Evolutionary conservation across 805 yeast genomes (phyloP).

Genomic region (Jamesozyma rosinii): DNA sequence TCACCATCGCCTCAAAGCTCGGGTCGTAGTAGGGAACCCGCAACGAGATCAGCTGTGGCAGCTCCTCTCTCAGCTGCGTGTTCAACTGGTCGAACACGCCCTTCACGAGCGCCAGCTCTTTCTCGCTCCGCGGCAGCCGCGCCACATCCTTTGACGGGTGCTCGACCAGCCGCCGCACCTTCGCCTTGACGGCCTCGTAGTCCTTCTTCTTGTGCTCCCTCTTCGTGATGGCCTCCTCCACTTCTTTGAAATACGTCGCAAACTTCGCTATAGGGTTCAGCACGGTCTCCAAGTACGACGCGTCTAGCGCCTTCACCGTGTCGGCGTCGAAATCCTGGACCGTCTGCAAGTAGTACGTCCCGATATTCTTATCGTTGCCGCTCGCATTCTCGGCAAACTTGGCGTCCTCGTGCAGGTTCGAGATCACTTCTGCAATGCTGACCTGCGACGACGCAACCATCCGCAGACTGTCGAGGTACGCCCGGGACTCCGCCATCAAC

Average conservation of each 20-base stretch:
- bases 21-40: conserved; percentile 79
- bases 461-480: conserved; percentile 66
- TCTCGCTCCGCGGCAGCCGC: conserved; percentile 66
- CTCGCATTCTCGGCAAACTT: conserved; percentile 45
- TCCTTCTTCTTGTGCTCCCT: conserved; percentile 69
- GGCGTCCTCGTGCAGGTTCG: conserved; percentile 67
- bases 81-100: conserved; percentile 66
- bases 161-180: conserved; percentile 67
- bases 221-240: conserved; percentile 72
- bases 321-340: conserved; percentile 70
- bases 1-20: conserved; percentile 69
- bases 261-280: conserved; percentile 68
- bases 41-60: conserved; percentile 66
- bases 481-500: conserved; percentile 65
- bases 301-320: conserved; percentile 71
- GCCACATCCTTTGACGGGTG: conserved; percentile 77
- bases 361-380: conserved; percentile 49
- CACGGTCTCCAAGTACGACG: conserved; percentile 77
- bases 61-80: conserved; percentile 58
- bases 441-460: conserved; percentile 78
- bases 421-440: conserved; percentile 70
- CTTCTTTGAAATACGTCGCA: conserved; percentile 57
- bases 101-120: conserved; percentile 59
- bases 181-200: conserved; percentile 70
- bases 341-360: conserved; percentile 56